Conservation (phyloP, 768 basidiomycete genomes). For the Candolleomyces aberdarensis region DNA sequence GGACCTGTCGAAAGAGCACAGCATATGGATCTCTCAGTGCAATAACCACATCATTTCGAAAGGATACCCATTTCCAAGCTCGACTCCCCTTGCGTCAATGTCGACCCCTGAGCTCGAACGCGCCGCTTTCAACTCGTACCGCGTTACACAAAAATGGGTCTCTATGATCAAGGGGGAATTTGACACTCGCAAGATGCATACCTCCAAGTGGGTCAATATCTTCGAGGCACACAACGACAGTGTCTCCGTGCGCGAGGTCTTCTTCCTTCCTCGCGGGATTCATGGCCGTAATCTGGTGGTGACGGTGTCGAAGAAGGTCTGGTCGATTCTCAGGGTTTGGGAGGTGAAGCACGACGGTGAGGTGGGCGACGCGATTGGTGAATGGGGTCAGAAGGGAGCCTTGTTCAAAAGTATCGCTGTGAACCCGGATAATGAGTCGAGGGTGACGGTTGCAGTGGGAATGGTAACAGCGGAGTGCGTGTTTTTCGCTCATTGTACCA, state of each 20-base stretch:
- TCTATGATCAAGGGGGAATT: neutral
- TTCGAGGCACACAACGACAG: constrained; percentile 34
- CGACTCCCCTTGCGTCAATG: constrained; percentile 28
- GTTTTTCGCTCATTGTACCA: too few species aligned
- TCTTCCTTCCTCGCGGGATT: constrained; percentile 42
- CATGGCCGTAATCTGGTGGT: constrained; percentile 42
- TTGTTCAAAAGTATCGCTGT: constrained; percentile 51
- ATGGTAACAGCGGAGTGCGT: constrained; percentile 13
- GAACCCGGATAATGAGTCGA: constrained; percentile 42
- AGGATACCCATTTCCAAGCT: constrained; percentile 50
- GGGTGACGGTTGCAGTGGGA: constrained; percentile 50
- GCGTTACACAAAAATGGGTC: constrained; percentile 50
- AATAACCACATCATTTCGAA: constrained; percentile 36
- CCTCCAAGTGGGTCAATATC: constrained; percentile 20
- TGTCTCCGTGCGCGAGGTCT: constrained; percentile 43
- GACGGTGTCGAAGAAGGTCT: constrained; percentile 56
- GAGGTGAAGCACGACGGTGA: constrained; percentile 27
- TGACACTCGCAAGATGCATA: constrained; percentile 12
- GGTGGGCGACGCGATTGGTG: constrained; percentile 28
- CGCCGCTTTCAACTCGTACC: constrained; percentile 40
- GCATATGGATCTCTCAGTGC: constrained; percentile 57
- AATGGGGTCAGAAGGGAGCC: constrained; percentile 54
- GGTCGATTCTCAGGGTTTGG: constrained; percentile 59
- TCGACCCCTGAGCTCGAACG: constrained; percentile 42
- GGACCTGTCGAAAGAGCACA: constrained; percentile 41